phyloP scores from a whole-genome alignment of 108 stramenopile genomes.

The Conticribra weissflogii region DNA sequence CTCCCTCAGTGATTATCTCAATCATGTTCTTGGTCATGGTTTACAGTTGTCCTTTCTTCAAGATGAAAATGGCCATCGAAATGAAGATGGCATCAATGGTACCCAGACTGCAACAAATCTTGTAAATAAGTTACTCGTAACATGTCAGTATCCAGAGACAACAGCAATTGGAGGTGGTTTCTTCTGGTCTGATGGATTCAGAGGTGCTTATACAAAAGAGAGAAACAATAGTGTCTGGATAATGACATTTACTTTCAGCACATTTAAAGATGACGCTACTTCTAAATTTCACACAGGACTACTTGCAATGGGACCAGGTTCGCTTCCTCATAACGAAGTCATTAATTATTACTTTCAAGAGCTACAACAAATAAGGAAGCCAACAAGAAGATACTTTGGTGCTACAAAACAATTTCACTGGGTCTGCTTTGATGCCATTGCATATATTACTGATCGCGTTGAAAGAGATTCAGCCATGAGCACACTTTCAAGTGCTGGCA shows the following conservation, averaged over 20 bases:
- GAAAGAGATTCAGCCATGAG: background rate
- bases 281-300: background rate
- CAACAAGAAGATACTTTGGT: background rate
- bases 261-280: background rate
- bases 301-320: background rate
- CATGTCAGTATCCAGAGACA: too few species aligned
- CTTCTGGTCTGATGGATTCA: background rate
- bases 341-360: background rate
- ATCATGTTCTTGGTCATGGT: background rate
- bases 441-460: background rate
- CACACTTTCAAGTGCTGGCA: background rate
- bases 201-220: background rate
- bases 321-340: background rate
- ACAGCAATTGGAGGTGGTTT: background rate
- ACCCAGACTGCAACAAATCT: background rate
- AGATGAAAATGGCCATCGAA: background rate
- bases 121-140: background rate
- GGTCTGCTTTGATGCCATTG: background rate
- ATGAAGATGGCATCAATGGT: background rate
- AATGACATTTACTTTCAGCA: background rate
- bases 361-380: background rate
- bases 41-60: background rate
- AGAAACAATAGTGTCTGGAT: background rate
- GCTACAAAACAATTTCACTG: background rate
- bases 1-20: background rate